Conservation (phyloP, 2,329 filamentous ascomycete genomes). For the Penicillium sclerotigenum region DNA sequence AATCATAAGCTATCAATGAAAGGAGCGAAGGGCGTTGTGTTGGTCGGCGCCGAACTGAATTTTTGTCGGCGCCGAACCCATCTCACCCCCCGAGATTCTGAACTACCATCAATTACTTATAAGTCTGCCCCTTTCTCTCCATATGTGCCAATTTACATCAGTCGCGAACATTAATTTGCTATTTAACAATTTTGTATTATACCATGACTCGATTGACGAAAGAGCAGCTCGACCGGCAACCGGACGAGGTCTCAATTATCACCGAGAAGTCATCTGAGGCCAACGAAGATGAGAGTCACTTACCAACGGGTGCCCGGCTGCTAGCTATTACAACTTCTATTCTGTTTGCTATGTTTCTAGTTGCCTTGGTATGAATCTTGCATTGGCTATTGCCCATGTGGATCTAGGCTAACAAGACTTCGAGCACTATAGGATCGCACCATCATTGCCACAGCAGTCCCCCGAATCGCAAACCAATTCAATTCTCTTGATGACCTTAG, state of each 20-base stretch:
- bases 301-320: not conserved
- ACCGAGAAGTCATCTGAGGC: conserved; percentile 1
- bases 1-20: not conserved
- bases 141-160: not conserved
- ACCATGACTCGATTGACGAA: not conserved
- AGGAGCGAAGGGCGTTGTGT: not conserved
- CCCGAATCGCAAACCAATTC: conserved; percentile 24
- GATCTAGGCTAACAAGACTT: conserved; percentile 33
- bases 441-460: conserved; percentile 26
- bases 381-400: not conserved
- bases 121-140: not conserved
- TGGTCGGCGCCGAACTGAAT: conserved; percentile 1
- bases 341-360: conserved; percentile 8
- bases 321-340: not conserved
- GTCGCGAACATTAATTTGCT: not conserved
- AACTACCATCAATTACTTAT: not conserved
- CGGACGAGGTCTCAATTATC: not conserved
- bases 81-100: not conserved
- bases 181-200: not conserved
- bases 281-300: not conserved
- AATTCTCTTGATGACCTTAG: conserved; percentile 52
- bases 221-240: not conserved
- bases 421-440: conserved; percentile 44
- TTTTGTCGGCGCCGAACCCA: not conserved
- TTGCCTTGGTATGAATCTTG: not conserved